Conservation (phyloP, 495 filamentous ascomycete genomes). For the Bacidia rubella region DNA sequence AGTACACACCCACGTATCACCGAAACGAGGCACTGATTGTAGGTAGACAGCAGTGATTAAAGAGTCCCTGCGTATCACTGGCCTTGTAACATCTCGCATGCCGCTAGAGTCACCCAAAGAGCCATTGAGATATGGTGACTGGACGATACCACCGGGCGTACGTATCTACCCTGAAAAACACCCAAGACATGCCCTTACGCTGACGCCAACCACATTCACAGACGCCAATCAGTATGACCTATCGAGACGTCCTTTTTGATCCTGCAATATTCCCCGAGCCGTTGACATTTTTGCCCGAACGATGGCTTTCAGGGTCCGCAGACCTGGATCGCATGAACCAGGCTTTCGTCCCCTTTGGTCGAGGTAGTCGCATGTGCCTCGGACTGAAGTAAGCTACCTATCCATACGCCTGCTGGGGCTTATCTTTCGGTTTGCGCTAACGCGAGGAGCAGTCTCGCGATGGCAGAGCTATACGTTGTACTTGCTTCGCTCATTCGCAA, state of each 20-base stretch:
- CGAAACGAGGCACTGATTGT: slow-evolving; percentile 19
- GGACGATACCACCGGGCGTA: slow-evolving; percentile 16
- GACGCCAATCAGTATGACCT: slow-evolving; percentile 21
- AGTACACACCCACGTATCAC: slow-evolving; percentile 8
- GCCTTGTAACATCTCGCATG: slow-evolving; percentile 29
- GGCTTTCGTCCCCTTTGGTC: slow-evolving; percentile 30
- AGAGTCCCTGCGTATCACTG: slow-evolving; percentile 20
- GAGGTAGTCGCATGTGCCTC: slow-evolving; percentile 30
- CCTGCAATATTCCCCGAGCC: slow-evolving; percentile 36
- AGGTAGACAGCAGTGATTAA: slow-evolving; percentile 6
- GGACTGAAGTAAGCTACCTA: slow-evolving; percentile 18
- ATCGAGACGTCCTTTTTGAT: slow-evolving; percentile 33
- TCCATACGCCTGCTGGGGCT: slow-evolving; percentile 17
- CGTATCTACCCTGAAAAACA: slow-evolving; percentile 23
- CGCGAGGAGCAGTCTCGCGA: slow-evolving; percentile 24
- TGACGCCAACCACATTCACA: too few species aligned
- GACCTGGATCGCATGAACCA: slow-evolving; percentile 21
- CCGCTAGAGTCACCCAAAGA: slow-evolving; percentile 29
- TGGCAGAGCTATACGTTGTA: slow-evolving; percentile 30
- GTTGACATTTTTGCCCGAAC: slow-evolving; percentile 32
- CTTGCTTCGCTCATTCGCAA: slow-evolving; percentile 25
- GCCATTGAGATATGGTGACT: slow-evolving; percentile 28
- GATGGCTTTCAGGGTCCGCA: slow-evolving; percentile 27
- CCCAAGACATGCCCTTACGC: too few species aligned
- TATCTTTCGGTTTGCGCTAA: slow-evolving; percentile 7